These are phyloP conservation scores for Gaultheria prostrata DNA, from an alignment of 148 eudicot genomes.

Conservation along the genomic window DNA sequence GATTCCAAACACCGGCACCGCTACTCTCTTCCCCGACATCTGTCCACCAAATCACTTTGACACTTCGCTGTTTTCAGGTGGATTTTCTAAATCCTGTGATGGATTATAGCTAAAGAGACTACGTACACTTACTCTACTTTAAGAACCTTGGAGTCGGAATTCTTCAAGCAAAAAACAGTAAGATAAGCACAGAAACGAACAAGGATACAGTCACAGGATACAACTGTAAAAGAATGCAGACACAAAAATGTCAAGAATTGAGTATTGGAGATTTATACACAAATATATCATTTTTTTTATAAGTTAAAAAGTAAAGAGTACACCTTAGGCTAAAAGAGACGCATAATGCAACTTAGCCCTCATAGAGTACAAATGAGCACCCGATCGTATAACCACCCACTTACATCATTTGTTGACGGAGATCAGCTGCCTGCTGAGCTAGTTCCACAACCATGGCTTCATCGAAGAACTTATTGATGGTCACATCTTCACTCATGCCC, in stretches of 20 bases:
- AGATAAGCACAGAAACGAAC: not conserved
- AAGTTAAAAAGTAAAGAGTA: no score
- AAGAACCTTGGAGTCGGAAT: not conserved
- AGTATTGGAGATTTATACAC: no score
- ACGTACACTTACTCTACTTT: not conserved
- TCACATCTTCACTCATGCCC: constrained; percentile 99
- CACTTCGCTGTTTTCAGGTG: not conserved
- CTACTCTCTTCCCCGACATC: no score
- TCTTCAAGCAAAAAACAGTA: no score
- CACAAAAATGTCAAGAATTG: not conserved
- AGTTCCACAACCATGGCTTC: constrained; percentile 96
- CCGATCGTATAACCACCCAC: not conserved
- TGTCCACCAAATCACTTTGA: not conserved
- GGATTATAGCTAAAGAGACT: not conserved
- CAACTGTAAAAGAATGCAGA: not conserved
- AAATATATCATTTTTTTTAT: no score
- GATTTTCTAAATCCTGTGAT: not conserved
- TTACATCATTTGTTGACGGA: constrained; percentile 75
- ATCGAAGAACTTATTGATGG: constrained; percentile 88
- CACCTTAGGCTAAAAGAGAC: no score
- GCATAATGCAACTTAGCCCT: not conserved
- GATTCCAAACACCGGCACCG: no score
- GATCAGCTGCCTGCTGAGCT: constrained; percentile 95
- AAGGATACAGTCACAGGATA: not conserved
- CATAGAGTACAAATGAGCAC: not conserved